These are phyloP conservation scores for Microcera coccophila DNA, from an alignment of 2,329 filamentous ascomycete species.

Conservation along the genomic window DNA sequence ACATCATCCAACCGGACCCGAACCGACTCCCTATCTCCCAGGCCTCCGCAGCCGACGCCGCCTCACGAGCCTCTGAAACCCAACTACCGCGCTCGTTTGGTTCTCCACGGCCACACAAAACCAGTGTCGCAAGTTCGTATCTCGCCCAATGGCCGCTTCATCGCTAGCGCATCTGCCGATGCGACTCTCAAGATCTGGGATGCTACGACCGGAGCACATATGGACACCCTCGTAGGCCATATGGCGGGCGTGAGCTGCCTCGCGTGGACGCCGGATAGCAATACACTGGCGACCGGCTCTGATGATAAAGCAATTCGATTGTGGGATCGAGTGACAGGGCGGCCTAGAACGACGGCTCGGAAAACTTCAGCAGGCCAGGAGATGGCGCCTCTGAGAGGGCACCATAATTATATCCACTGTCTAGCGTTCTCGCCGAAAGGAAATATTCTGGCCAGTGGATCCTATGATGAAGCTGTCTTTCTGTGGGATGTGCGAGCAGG, in stretches of 20 bases:
- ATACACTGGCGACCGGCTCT: conserved; percentile 81
- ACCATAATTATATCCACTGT: conserved; percentile 95
- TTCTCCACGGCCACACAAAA: conserved; percentile 72
- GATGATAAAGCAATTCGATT: conserved; percentile 95
- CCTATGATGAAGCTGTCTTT: conserved; percentile 95
- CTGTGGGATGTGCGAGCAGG: conserved; percentile 93
- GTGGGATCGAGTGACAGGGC: conserved; percentile 71
- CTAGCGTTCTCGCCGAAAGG: conserved; percentile 96
- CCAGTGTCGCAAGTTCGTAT: conserved; percentile 83
- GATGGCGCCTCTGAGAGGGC: conserved; percentile 66
- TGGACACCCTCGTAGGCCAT: conserved; percentile 89
- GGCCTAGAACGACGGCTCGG: conserved; percentile 47
- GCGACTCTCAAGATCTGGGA: conserved; percentile 91
- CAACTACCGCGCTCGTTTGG: conserved; percentile 65
- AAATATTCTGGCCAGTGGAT: conserved; percentile 92
- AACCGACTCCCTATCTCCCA: conserved; percentile 27
- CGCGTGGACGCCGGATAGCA: conserved; percentile 89
- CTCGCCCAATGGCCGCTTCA: conserved; percentile 84
- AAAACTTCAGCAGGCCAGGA: conserved; percentile 37
- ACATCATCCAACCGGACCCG: conserved; percentile 31
- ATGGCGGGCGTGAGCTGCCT: conserved; percentile 88
- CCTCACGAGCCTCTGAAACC: conserved; percentile 53
- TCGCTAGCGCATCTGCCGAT: conserved; percentile 87
- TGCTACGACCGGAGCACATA: conserved; percentile 68
- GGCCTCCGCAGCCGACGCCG: conserved; percentile 31